Evolutionary conservation across 169 alveolate species (phyloP).

Genomic region (Theileria luwenshuni): DNA sequence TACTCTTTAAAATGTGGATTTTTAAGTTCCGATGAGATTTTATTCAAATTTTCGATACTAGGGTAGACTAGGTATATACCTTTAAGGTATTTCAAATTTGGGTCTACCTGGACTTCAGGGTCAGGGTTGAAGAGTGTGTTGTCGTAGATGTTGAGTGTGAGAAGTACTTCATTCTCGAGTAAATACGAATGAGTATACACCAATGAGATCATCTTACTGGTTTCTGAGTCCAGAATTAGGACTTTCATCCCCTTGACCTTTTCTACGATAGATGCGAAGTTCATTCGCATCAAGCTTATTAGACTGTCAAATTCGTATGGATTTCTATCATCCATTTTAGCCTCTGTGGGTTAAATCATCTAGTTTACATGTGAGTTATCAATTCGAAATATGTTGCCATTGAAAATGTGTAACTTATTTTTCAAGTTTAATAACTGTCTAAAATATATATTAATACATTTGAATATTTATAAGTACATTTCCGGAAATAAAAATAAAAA

Average conservation of each 20-base stretch:
- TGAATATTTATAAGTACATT: too few species aligned
- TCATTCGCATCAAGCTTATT: constrained; percentile 66
- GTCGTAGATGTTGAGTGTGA: constrained; percentile 88
- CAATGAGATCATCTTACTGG: constrained; percentile 87
- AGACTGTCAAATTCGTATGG: constrained; percentile 72
- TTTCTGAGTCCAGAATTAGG: constrained; percentile 89
- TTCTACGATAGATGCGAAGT: constrained; percentile 69
- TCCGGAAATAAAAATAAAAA: too few species aligned
- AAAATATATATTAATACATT: too few species aligned
- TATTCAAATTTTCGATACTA: constrained; percentile 81
- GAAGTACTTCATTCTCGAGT: constrained; percentile 88
- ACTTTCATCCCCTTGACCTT: constrained; percentile 84
- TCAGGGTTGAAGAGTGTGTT: constrained; percentile 55
- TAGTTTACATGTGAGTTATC: too few species aligned
- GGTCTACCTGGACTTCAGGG: constrained; percentile 31
- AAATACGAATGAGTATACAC: constrained; percentile 88
- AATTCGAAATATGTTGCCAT: too few species aligned
- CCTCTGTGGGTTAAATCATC: too few species aligned
- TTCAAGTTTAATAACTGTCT: too few species aligned
- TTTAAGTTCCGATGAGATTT: constrained; percentile 82
- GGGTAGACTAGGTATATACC: constrained; percentile 90
- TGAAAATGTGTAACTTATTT: too few species aligned
- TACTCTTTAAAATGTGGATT: constrained; percentile 87
- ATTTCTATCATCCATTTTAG: constrained; percentile 55
- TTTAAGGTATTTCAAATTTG: constrained; percentile 85